Evolutionary conservation across 1,139 yeast genomes (phyloP).

Genomic region (Lodderomyces metapsilosis): DNA sequence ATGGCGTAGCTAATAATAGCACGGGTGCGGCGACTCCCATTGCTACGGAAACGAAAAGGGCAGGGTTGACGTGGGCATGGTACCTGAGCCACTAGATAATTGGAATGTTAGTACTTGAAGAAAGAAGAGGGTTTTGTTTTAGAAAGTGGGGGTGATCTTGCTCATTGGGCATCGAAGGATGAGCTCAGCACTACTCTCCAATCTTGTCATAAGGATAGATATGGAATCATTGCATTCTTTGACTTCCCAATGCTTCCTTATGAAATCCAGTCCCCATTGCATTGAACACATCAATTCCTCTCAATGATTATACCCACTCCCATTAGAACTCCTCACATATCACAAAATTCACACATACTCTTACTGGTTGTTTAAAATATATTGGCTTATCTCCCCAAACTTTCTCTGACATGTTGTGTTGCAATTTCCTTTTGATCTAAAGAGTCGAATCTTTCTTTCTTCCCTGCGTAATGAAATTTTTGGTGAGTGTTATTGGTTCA

Average conservation of each 20-base stretch:
- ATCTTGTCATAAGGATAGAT: too few species aligned
- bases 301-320: background rate
- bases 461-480: conserved; percentile 11
- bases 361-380: conserved; percentile 60
- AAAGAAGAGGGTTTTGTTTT: background rate
- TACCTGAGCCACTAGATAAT: conserved; percentile 67
- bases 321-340: background rate
- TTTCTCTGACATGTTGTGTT: conserved; percentile 18
- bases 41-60: conserved; percentile 66
- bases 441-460: too few species aligned
- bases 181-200: too few species aligned
- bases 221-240: too few species aligned
- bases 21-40: conserved; percentile 71
- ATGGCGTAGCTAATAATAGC: conserved; percentile 60
- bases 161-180: too few species aligned
- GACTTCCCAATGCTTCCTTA: too few species aligned
- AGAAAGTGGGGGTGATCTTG: background rate
- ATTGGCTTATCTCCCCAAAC: conserved; percentile 58
- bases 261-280: too few species aligned
- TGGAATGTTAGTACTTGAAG: background rate
- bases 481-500: conserved; percentile 15
- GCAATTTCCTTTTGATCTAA: conserved; percentile 4
- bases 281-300: too few species aligned
- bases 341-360: conserved; percentile 43
- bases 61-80: conserved; percentile 79